A percentile compares a stretch with the other conserved stretches of the same genome.
These are phyloP conservation scores for Truncatella angustata DNA, from an alignment of 2,329 filamentous ascomycete species.

Conservation along the genomic window DNA sequence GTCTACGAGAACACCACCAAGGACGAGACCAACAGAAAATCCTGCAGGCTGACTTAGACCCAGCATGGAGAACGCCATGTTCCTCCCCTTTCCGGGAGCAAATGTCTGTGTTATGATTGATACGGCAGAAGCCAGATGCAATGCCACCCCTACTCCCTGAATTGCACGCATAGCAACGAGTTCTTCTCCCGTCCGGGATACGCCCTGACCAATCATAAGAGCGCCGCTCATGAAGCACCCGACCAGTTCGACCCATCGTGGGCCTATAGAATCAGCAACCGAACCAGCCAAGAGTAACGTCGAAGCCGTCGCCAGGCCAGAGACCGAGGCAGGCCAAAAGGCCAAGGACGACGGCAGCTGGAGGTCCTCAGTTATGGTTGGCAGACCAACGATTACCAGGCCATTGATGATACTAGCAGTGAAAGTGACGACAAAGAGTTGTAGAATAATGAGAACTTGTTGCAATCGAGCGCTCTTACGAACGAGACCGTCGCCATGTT, in stretches of 20 bases:
- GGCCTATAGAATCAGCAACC: slow-evolving; percentile 1
- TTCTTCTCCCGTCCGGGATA: not conserved
- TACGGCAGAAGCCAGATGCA: not conserved
- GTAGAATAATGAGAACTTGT: slow-evolving; percentile 1
- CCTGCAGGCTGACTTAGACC: not conserved
- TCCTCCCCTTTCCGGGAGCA: not conserved
- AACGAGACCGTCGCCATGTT: no score
- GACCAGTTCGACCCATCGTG: not conserved
- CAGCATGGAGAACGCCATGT: slow-evolving; percentile 1
- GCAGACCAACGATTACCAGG: not conserved
- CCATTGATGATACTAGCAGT: not conserved
- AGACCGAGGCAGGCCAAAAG: slow-evolving; percentile 4
- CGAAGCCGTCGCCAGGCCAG: not conserved
- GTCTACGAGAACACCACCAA: slow-evolving; percentile 29
- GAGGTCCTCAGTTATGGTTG: not conserved
- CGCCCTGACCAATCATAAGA: not conserved
- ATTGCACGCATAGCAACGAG: slow-evolving; percentile 6
- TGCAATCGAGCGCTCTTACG: no score
- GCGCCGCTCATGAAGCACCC: not conserved
- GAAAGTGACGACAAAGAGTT: not conserved
- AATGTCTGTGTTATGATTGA: slow-evolving; percentile 3
- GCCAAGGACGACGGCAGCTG: not conserved
- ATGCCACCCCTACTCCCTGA: not conserved
- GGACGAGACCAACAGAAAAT: slow-evolving; percentile 1
- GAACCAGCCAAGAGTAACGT: not conserved